Conservation (phyloP, 139 green algal species). For the Chlorella vulgaris region DNA sequence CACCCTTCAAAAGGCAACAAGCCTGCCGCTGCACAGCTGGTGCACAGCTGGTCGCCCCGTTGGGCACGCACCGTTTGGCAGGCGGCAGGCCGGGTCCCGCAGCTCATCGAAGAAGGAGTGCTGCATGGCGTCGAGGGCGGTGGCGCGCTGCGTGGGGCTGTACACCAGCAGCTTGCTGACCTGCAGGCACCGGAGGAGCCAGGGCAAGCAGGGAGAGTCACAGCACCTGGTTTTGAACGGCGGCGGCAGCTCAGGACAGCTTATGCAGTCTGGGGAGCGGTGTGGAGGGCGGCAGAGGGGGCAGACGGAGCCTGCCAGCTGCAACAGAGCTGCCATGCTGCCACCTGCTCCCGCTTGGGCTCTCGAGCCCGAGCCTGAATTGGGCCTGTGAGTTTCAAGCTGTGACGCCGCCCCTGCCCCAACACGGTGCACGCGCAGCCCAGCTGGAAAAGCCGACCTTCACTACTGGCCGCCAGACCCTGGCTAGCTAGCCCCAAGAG, state of each 20-base stretch:
- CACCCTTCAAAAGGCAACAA: neutral
- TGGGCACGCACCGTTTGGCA: constrained; percentile 78
- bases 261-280: neutral
- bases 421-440: too few species aligned
- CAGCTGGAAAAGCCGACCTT: too few species aligned
- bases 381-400: too few species aligned
- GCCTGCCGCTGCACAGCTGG: neutral
- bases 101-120: constrained; percentile 99
- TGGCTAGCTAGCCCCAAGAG: too few species aligned
- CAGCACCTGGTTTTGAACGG: neutral
- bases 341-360: too few species aligned
- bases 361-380: too few species aligned
- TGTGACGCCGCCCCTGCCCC: too few species aligned
- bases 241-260: neutral
- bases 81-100: constrained; percentile 73
- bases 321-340: too few species aligned
- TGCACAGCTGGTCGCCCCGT: neutral
- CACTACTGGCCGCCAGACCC: too few species aligned
- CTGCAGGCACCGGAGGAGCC: constrained; percentile 72
- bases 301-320: too few species aligned
- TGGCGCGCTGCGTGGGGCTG: constrained; percentile 77
- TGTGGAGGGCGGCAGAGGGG: too few species aligned
- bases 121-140: constrained; percentile 74
- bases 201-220: neutral
- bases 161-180: constrained; percentile 95